Conservation (phyloP, 1,284 basidiomycete species). For the Amylostereum chailletii region DNA sequence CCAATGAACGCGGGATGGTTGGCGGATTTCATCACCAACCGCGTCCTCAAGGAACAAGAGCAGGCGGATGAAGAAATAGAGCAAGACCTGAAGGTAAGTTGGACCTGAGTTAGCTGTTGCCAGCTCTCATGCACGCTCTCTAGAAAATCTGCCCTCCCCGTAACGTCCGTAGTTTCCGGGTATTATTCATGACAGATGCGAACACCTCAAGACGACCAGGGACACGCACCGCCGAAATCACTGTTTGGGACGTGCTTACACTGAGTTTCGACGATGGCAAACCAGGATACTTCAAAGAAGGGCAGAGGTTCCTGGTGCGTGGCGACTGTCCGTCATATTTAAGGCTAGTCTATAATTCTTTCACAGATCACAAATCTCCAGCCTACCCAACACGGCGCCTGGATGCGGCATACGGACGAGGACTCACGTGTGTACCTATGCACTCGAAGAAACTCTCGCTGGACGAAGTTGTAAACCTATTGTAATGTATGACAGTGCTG, state of each 20-base stretch:
- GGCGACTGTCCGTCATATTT: too few species aligned
- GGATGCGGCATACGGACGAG: conserved; percentile 17
- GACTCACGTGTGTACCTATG: conserved; percentile 19
- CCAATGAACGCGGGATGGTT: conserved; percentile 54
- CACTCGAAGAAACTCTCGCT: conserved; percentile 17
- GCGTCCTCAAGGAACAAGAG: conserved; percentile 42
- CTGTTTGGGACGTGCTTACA: conserved; percentile 73
- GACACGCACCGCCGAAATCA: conserved; percentile 64
- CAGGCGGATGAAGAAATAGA: conserved; percentile 53
- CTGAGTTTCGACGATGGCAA: conserved; percentile 42
- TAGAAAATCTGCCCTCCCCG: conserved; percentile 71
- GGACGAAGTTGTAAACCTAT: conserved; percentile 14
- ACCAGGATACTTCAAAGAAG: conserved; percentile 50
- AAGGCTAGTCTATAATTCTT: neutral
- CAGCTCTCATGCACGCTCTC: conserved; percentile 1
- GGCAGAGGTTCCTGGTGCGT: conserved; percentile 65
- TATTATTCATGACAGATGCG: conserved; percentile 71
- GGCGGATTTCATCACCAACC: conserved; percentile 44
- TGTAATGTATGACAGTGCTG: neutral
- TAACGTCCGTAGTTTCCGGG: conserved; percentile 73
- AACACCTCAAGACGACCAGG: conserved; percentile 38
- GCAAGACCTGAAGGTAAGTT: conserved; percentile 55
- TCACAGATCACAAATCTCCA: conserved; percentile 19
- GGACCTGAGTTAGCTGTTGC: neutral
- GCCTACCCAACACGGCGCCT: conserved; percentile 18